Evolutionary conservation across 768 basidiomycete species (phyloP).

Genomic region (Termitomyces eurrhizus): DNA sequence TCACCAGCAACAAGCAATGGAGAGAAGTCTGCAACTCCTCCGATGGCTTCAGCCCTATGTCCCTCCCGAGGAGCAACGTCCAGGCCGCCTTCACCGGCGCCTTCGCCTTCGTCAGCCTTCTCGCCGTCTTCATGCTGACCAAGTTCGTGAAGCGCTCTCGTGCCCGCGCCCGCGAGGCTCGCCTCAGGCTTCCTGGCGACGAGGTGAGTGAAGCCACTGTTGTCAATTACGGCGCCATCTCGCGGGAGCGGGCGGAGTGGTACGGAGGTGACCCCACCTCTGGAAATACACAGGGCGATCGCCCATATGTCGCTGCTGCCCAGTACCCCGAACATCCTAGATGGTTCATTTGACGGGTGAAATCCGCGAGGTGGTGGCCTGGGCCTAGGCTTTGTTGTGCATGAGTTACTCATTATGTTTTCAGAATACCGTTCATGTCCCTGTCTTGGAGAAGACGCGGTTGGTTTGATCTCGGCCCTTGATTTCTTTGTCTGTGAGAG

Average conservation of each 20-base stretch:
- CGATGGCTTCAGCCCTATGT: conserved; percentile 19
- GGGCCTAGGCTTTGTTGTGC: background rate
- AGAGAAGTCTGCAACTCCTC: conserved; percentile 37
- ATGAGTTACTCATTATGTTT: background rate
- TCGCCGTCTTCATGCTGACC: conserved; percentile 33
- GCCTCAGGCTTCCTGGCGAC: conserved; percentile 40
- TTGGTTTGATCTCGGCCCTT: background rate
- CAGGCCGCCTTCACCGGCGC: conserved; percentile 33
- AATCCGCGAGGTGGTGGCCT: conserved; percentile 10
- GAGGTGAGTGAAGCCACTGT: conserved; percentile 41
- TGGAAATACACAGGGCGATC: background rate
- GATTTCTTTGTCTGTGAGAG: background rate
- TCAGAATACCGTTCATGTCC: conserved; percentile 10
- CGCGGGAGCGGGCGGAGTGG: conserved; percentile 12
- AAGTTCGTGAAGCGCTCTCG: conserved; percentile 37
- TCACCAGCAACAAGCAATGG: conserved; percentile 56
- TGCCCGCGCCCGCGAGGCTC: conserved; percentile 31
- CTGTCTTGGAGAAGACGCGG: conserved; percentile 16
- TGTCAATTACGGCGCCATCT: conserved; percentile 34
- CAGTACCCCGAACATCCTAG: conserved; percentile 30
- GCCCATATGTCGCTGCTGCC: conserved; percentile 5
- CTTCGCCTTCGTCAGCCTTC: conserved; percentile 34
- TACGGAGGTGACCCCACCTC: background rate
- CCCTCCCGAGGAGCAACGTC: conserved; percentile 20
- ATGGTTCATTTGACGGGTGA: conserved; percentile 23